Base-by-base conservation (phyloP, 1,284 basidiomycete species). In the Taiwanofungus camphoratus region DNA sequence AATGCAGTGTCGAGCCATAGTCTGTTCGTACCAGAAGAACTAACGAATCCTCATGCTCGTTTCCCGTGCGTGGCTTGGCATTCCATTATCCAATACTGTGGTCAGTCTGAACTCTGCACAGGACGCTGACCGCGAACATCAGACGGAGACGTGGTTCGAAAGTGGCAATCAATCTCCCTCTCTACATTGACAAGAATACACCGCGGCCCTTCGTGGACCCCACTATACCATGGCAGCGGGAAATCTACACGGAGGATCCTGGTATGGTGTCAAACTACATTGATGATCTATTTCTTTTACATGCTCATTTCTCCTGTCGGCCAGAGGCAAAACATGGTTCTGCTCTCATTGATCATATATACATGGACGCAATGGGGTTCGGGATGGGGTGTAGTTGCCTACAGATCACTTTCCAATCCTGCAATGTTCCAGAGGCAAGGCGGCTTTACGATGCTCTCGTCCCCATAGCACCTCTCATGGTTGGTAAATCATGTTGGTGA, bases 341-440 rank as follows among this genome's bases (percentile, higher is more conserved):
- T 8, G 94, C 93, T 8, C 73, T 89, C 39, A 71, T 75, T 11
- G 85, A 95, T 63, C 93, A 98, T 65, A 93, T 99, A 54, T 99
- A 99, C 65, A 81, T 99, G 75, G 96, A 99, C 65, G 94, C 96
- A 2, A 98, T 98, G 96, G 95, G 94, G 19, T 99, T 99, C 64
- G 96, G 96, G 34, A 99, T 98, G 95, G 96, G 96, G 3, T 98
- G 95, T 59, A 96, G 92, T 60, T 99, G 96, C 66, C 71, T 99
- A 39, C 96, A 99, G 61, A 77, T 99, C 52, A 99, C 96, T 3
- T 97, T 99, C 70, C 96, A 99, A 64, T 88, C 93, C 0, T 95
- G 89, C 65, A 92, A 92, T 63, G 82, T 99, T 21, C 73, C 78
- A 32, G 93, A 99, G 63, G 95, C 96, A 4, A 76, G 92, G 54